A percentile compares a stretch with the other conserved stretches of the same genome.
Evolutionary conservation across 306 rosid genomes (phyloP).

Genomic region (Dryas drummondii): DNA sequence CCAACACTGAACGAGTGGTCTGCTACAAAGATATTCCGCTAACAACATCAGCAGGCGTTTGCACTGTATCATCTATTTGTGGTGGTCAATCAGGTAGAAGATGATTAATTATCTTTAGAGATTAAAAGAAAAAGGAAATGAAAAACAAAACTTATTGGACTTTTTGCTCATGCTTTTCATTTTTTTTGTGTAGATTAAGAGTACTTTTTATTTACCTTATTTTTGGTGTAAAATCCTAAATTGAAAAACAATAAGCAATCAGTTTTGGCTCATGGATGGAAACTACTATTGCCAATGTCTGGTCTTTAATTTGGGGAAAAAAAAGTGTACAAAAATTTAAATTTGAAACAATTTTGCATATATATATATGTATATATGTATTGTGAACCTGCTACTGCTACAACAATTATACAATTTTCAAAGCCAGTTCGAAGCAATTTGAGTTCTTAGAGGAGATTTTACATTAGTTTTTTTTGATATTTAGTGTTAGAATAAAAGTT

Average conservation of each 20-base stretch:
- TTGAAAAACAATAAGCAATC: background rate
- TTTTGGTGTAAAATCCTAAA: background rate
- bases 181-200: too few species aligned
- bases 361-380: too few species aligned
- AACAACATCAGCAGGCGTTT: constrained; percentile 82
- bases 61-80: constrained; percentile 67
- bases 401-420: too few species aligned
- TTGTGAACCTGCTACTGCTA: too few species aligned
- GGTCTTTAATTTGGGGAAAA: background rate
- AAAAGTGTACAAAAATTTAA: background rate
- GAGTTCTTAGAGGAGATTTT: too few species aligned
- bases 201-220: too few species aligned
- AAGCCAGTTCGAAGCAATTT: too few species aligned
- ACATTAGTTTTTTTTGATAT: too few species aligned
- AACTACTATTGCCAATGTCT: background rate
- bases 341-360: background rate
- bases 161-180: too few species aligned
- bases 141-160: too few species aligned
- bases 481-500: too few species aligned
- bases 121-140: background rate
- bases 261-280: background rate
- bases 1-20: constrained; percentile 55
- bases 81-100: constrained; percentile 62
- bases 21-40: constrained; percentile 74
- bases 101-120: too few species aligned